phyloP scores from a whole-genome alignment of 2,329 filamentous ascomycete genomes.

The Alternaria atra region DNA sequence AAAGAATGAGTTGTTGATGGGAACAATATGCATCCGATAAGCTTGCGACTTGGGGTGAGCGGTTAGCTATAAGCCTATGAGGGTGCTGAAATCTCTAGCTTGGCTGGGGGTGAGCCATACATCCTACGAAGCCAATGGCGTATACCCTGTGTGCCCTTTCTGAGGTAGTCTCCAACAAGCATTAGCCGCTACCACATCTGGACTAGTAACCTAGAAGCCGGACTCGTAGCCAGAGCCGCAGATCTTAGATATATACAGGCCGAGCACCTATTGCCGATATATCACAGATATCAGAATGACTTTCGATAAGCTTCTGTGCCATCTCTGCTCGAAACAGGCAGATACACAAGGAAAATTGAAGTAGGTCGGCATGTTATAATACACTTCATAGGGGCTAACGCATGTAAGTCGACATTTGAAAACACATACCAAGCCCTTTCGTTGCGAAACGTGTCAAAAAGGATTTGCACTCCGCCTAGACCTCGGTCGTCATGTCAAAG shows the following conservation, averaged over 20 bases:
- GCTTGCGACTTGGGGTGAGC: not conserved
- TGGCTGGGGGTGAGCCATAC: too few species aligned
- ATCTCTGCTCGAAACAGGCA: not conserved
- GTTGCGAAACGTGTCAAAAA: conserved; percentile 3
- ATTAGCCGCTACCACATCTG: not conserved
- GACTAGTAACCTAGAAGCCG: not conserved
- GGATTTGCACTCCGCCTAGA: conserved; percentile 15
- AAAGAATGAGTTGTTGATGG: not conserved
- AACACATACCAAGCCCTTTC: conserved; percentile 14
- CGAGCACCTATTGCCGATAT: not conserved
- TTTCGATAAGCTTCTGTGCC: not conserved
- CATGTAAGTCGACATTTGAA: conserved; percentile 15
- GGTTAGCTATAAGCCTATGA: not conserved
- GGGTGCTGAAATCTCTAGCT: too few species aligned
- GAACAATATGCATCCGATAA: not conserved
- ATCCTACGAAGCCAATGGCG: too few species aligned
- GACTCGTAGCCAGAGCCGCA: not conserved
- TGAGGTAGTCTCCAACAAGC: not conserved
- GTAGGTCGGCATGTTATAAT: not conserved
- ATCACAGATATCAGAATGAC: not conserved
- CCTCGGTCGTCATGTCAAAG: conserved; percentile 10
- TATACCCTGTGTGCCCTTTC: not conserved
- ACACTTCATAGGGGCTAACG: not conserved
- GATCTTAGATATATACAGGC: not conserved
- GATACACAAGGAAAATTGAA: not conserved